Evolutionary conservation across 768 basidiomycete species (phyloP).

Genomic region (Fomitopsis serialis): DNA sequence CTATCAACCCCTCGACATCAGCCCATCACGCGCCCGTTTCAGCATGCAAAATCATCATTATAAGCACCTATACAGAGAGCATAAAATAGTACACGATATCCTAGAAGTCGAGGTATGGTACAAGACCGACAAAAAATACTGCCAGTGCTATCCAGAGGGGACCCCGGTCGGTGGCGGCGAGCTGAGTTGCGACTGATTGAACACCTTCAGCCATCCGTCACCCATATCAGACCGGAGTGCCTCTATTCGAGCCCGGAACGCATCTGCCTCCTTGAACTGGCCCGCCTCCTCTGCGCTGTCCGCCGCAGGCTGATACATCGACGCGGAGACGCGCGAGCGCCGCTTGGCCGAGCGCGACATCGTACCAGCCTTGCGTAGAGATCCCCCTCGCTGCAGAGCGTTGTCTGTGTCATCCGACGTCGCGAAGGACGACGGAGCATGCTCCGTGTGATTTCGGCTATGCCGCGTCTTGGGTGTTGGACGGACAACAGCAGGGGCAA

Average conservation of each 20-base stretch:
- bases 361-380: slow-evolving; percentile 20
- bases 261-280: slow-evolving; percentile 52
- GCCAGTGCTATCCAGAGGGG: slow-evolving; percentile 1
- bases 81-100: not conserved
- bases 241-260: slow-evolving; percentile 75
- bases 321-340: slow-evolving; percentile 51
- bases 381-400: slow-evolving; percentile 4
- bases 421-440: slow-evolving; percentile 21
- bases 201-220: slow-evolving; percentile 83
- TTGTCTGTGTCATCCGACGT: slow-evolving; percentile 9
- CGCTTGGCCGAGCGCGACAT: slow-evolving; percentile 38
- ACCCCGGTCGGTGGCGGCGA: slow-evolving; percentile 14
- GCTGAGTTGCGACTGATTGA: slow-evolving; percentile 54
- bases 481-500: slow-evolving; percentile 17
- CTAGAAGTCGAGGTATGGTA: not conserved
- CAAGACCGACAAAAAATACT: not conserved
- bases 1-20: not conserved
- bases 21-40: not conserved
- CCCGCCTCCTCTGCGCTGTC: slow-evolving; percentile 21
- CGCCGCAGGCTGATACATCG: slow-evolving; percentile 51
- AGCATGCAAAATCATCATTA: not conserved
- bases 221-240: slow-evolving; percentile 84
- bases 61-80: not conserved
- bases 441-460: slow-evolving; percentile 47
- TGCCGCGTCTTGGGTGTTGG: slow-evolving; percentile 30